Evolutionary conservation across 768 basidiomycete species (phyloP), one percentile per base, ranked within the genome.

Genomic region (Amanita polypyramis): DNA sequence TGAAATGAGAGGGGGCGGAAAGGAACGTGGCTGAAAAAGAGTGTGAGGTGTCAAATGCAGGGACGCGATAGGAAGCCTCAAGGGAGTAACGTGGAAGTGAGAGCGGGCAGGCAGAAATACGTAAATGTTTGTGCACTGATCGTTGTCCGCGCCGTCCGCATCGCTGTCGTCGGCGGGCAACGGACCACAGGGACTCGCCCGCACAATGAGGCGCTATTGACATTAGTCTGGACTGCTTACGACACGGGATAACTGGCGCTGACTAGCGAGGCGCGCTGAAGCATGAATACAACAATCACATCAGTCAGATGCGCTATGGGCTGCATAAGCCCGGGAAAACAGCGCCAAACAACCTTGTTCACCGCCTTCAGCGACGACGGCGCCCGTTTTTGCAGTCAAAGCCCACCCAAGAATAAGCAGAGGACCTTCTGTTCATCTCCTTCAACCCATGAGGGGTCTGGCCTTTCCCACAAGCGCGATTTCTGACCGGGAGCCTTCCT

Each of bases 371-470:
- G 64, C 68, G 68, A 66, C 68, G 68, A 66, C 62, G 60, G 58
- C 30, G 42, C 47, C 43, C 51, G 34, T 45, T 45, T 52, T 53
- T 43, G 44, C 45, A 44, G 45, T 29, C 47, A 49, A 44, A 41
- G 38, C 11, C 48, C 43, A 37, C 29, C 29, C 43, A 30, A 51
- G 33, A 47, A 27, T 30, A 47, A 37, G 38, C 42, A 49, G 43
- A 49, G 37, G 47, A 43, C 50, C 20, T 47, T 46, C 49, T 56
- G 46, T 43, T 45, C 51, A 54, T 55, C 53, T 50, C 52, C 58
- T 56, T 48, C 59, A 57, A 58, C 51, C 33, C 58, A 85, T 85
- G 83, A 73, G 76, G 54, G 78, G 79, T 47, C 69, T 80, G 48
- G 73, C 78, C 0, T 82, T 82, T 55, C 75, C 76, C 38, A 51